Evolutionary conservation across 148 eudicot species (phyloP).

Genomic region (Chenopodium suecicum): DNA sequence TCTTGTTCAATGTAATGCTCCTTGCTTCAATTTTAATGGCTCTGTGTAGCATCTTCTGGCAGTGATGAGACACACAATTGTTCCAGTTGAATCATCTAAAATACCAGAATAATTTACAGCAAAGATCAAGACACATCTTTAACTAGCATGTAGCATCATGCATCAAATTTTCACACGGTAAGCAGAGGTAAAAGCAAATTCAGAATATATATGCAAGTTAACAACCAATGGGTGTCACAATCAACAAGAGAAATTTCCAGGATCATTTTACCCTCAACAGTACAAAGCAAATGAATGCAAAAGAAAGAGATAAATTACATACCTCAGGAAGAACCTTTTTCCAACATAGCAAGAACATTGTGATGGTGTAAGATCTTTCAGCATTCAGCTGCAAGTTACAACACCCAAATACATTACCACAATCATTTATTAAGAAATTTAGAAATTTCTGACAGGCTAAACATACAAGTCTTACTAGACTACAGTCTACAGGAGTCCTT

Average conservation of each 20-base stretch:
- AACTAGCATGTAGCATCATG: neutral
- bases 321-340: constrained; percentile 68
- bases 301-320: constrained; percentile 20
- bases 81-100: constrained; percentile 57
- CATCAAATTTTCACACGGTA: no score
- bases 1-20: constrained; percentile 27
- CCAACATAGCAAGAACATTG: constrained; percentile 48
- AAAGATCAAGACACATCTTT: neutral
- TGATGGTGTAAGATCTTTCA: constrained; percentile 50
- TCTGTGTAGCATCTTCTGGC: constrained; percentile 29
- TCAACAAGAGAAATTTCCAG: neutral
- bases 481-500: neutral
- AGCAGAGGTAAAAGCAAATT: no score
- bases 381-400: constrained; percentile 47
- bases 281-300: neutral
- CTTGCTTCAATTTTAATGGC: constrained; percentile 29
- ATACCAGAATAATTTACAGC: constrained; percentile 8
- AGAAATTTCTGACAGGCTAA: neutral
- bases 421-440: neutral
- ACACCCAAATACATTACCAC: neutral
- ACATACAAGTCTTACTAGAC: neutral
- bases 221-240: neutral
- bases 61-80: constrained; percentile 39
- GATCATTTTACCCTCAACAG: neutral
- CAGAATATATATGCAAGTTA: neutral